Evolutionary conservation across 2,329 filamentous ascomycete genomes (phyloP), one percentile per base, ranked within the genome.

Genomic region (Paradendryphiella salina): DNA sequence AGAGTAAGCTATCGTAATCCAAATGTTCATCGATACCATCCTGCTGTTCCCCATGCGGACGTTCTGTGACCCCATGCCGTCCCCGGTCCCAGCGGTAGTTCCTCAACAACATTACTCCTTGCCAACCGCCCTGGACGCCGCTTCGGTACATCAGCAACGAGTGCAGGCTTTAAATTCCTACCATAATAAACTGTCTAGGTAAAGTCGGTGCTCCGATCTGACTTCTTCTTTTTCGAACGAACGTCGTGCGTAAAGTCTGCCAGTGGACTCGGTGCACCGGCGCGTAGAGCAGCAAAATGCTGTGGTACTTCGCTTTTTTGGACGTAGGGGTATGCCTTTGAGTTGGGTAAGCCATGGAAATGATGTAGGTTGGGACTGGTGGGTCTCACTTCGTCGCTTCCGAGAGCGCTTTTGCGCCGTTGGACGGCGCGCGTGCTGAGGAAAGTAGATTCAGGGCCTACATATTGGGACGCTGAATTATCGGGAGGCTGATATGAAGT

Each of bases 351-450:
- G 23, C 51, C 51, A 41, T 53, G 57, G 8, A 66, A 23, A 28
- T 61, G 50, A 39, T 70, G 63, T 4, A 70, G 33, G 39, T 56
- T 63, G 5, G 63, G 65, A 15, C 49, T 59, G 3, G 32, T 41
- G 15, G 57, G 46, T 37, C 49, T 52, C 17, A 35, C 39, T 18
- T 37, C 20, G 6, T 28, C 21, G 2, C 6, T 10, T 20, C 31
- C 23, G 8, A 20, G 33, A 47, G 20, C 33, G 11, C 23, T 32
- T 35, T 17, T 14, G 20, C 18, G 32, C 8, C 2, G 2, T 26
- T 26, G 21, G 26, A n/a, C 17, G 14, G 9, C 4, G 4, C 31
- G 8, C 5, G 10, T 45, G 14, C 17, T 18, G 13, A 3, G 5
- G 3, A 28, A 18, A 8, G 8, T 8, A 17, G 15, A 26, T n/a